These are phyloP conservation scores for Marchantia paleacea DNA, from an alignment of 225 moss, liverwort and hornwort species.

Conservation along the genomic window DNA sequence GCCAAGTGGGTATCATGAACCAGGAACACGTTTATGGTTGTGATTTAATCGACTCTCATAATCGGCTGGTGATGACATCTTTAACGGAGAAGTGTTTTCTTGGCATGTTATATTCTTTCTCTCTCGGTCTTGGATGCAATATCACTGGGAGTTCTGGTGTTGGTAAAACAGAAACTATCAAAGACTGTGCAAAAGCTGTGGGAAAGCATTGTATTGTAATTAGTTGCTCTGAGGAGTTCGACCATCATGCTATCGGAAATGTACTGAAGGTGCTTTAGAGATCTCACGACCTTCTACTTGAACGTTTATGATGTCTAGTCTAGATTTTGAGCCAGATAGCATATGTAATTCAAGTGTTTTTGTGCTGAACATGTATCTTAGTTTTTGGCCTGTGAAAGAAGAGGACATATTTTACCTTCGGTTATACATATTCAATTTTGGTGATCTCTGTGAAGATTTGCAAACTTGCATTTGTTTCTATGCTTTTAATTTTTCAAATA, in stretches of 20 bases:
- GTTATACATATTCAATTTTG: too few species aligned
- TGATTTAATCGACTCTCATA: conserved; percentile 47
- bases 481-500: too few species aligned
- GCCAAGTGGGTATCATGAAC: conserved; percentile 41
- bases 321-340: too few species aligned
- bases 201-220: conserved; percentile 51
- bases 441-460: too few species aligned
- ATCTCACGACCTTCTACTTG: neutral
- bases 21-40: conserved; percentile 42
- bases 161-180: conserved; percentile 50
- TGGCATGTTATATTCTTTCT: conserved; percentile 47
- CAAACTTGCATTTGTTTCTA: too few species aligned
- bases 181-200: conserved; percentile 45
- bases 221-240: conserved; percentile 54
- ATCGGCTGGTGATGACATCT: conserved; percentile 45
- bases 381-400: too few species aligned
- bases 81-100: conserved; percentile 50
- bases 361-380: too few species aligned
- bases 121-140: conserved; percentile 47
- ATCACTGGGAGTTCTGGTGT: conserved; percentile 41
- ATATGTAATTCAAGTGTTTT: too few species aligned
- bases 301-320: neutral
- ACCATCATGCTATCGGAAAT: conserved; percentile 43
- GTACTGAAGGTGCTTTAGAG: conserved; percentile 33
- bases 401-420: too few species aligned